Evolutionary conservation across 1,284 basidiomycete genomes (phyloP).

Genomic region (Rhizoctonia solani): DNA sequence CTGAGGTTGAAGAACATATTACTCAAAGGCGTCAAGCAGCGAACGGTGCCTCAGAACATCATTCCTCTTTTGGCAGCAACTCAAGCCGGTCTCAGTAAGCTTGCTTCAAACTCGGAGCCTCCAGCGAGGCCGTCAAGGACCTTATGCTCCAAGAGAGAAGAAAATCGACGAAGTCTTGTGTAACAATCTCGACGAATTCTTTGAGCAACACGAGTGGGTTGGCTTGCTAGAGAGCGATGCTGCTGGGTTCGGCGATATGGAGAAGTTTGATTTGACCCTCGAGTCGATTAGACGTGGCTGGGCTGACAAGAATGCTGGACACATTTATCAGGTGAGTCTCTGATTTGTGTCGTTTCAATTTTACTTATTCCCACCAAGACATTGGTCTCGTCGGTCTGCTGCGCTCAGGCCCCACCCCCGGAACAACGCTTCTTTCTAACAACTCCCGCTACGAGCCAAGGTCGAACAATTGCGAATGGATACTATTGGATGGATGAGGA

Average conservation of each 20-base stretch:
- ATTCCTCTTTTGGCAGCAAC: constrained; percentile 70
- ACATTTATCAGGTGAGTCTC: constrained; percentile 69
- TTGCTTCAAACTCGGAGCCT: constrained; percentile 40
- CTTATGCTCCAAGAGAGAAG: constrained; percentile 63
- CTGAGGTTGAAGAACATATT: constrained; percentile 68
- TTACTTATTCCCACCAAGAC: constrained; percentile 52
- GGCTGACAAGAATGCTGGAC: constrained; percentile 63
- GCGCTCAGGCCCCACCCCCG: constrained; percentile 62
- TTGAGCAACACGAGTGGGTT: constrained; percentile 69
- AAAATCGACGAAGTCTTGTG: constrained; percentile 65
- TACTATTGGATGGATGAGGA: constrained; percentile 61
- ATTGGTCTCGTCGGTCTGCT: constrained; percentile 71
- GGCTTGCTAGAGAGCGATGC: constrained; percentile 72
- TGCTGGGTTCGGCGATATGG: constrained; percentile 70
- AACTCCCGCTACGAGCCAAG: constrained; percentile 66
- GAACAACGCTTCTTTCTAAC: constrained; percentile 62
- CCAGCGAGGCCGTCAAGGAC: constrained; percentile 61
- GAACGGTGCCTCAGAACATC: constrained; percentile 65
- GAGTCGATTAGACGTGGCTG: constrained; percentile 62
- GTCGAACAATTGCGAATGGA: constrained; percentile 75
- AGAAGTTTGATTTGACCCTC: constrained; percentile 72
- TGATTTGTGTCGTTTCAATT: not conserved
- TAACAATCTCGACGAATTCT: constrained; percentile 62
- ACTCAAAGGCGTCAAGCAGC: constrained; percentile 69
- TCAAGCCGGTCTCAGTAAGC: constrained; percentile 59